phyloP scores from a whole-genome alignment of 1,284 basidiomycete species.

The Sanguinoderma infundibulare region DNA sequence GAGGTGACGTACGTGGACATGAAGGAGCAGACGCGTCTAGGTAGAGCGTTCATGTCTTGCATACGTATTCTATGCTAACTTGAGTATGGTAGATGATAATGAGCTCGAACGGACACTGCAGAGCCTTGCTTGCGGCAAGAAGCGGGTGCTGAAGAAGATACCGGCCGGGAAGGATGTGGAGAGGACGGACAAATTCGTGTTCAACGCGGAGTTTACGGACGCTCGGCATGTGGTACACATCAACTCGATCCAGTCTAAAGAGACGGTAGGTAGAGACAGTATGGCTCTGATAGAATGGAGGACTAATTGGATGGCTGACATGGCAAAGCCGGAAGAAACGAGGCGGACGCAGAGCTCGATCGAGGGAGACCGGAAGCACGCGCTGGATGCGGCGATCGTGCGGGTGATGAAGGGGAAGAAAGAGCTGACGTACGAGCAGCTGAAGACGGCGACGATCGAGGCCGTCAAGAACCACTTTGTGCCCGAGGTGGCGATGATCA shows the following conservation, averaged over 20 bases:
- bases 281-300: not conserved
- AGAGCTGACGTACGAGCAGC: constrained; percentile 75
- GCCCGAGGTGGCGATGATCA: constrained; percentile 78
- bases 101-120: constrained; percentile 88
- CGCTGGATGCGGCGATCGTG: constrained; percentile 93
- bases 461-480: constrained; percentile 82
- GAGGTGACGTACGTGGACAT: constrained; percentile 75
- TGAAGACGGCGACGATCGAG: constrained; percentile 80
- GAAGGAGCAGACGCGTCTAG: constrained; percentile 72
- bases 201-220: constrained; percentile 87
- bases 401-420: constrained; percentile 94
- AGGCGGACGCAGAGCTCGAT: constrained; percentile 84
- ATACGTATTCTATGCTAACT: not conserved
- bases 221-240: constrained; percentile 85
- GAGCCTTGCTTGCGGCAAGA: constrained; percentile 90
- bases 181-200: constrained; percentile 78
- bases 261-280: constrained; percentile 60
- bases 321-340: constrained; percentile 80
- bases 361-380: constrained; percentile 84
- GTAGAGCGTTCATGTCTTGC: constrained; percentile 41
- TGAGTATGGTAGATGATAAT: constrained; percentile 55
- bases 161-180: constrained; percentile 84
- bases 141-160: constrained; percentile 85
- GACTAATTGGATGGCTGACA: not conserved
- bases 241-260: constrained; percentile 95